Evolutionary conservation across 805 yeast genomes (phyloP), one percentile per base, ranked within the genome.

Genomic region (Candida multigemmis): DNA sequence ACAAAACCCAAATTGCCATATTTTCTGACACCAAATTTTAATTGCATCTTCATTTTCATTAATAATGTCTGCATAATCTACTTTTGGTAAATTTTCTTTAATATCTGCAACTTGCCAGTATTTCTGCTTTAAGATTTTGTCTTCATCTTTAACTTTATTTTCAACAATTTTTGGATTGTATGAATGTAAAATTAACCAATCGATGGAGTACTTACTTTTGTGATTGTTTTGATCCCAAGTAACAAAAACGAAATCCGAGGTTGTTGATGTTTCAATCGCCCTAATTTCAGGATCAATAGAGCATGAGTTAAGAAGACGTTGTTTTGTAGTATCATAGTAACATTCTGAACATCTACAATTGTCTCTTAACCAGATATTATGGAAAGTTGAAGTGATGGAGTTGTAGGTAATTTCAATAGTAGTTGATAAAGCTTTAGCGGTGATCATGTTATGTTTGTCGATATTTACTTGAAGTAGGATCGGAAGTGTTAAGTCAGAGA

Each of bases 301-400:
- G 37, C 71, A 71, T 9, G 79, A 67, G 39, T 75, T 69, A 25
- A 71, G 56, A 14, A 75, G 49, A 26, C 83, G 50, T 47, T 77
- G 84, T 39, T 68, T 71, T 18, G 84, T 77, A 24, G 51, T 41
- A 3, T 62, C 50, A 41, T 67, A 74, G 48, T 60, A 73, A 46
- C 81, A 74, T 16, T 56, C 36, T 7, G 52, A 47, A 36, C 81
- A 76, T 34, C 66, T 77, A 38, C 84, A 77, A 38, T 68, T 64
- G 46, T 77, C 84, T 24, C 84, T 55, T 12, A 77, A 56, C 83
- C 83, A 77, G 24, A 77, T 60, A 42, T 65, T 45, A 41, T 71
- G 74, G 32, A 31, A 50, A 14, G 27, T 38, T n/a, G 48, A 34
- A 3, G 16, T n/a, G 9, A 8, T 7, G n/a, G n/a, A n/a, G n/a